Evolutionary conservation across 768 basidiomycete genomes (phyloP), one percentile per base, ranked within the genome.

Genomic region (Lentinus tigrinus): DNA sequence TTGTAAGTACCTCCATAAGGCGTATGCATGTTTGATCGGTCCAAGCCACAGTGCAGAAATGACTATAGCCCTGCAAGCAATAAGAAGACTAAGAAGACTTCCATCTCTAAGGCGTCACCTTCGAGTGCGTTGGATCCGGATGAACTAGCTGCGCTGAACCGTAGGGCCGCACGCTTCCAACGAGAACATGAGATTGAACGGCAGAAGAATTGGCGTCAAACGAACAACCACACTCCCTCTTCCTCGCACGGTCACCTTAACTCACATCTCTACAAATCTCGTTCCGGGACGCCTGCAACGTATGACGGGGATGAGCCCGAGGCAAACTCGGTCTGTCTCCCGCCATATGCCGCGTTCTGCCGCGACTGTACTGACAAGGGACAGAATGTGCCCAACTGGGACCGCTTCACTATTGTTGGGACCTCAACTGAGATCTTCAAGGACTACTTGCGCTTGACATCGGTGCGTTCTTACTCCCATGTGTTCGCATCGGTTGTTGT

Each of bases 331-430:
- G 89, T 91, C 67, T 42, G 87, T 78, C 48, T 44, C 26, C 39
- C 36, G 48, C 24, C 54, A 47, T 44, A 43, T 48, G 56, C 31
- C 48, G 43, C 40, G 47, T 37, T 58, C 42, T 55, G 46, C 48
- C 52, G 17, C 28, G 37, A 37, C n/a, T 24, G 50, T 53, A 6
- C 31, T 47, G 44, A 24, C 49, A 43, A 36, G 43, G 43, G 37
- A 6, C 64, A 98, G 96, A 96, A 95, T 66, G 95, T 96, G 9
- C 88, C 94, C 52, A 88, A 95, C 70, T 99, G 97, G 97, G 97
- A 99, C 76, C 85, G 85, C 57, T 81, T 87, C 73, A 98, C 95
- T 7, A 98, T 99, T 66, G 93, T 96, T 55, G 97, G 97, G 49
- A 95, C 89, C 40, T 94, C 83, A 52, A 80, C 81, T 66, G 90